phyloP scores from a whole-genome alignment of 2,329 filamentous ascomycete species.

The Talaromyces amestolkiae region DNA sequence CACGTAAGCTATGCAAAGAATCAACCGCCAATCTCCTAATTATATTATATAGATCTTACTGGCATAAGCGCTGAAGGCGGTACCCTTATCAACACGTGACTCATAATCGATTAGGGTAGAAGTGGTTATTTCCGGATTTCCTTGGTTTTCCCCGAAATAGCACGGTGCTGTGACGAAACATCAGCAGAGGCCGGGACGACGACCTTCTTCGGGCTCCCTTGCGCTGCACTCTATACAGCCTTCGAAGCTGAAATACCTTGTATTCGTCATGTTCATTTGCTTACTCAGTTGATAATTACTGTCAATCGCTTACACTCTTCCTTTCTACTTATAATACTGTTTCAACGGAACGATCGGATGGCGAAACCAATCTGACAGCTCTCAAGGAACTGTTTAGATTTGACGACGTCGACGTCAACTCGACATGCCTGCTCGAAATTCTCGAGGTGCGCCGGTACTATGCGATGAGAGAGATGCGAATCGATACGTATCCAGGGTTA shows the following conservation, averaged over 20 bases:
- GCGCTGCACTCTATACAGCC: neutral
- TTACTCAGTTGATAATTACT: neutral
- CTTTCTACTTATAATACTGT: neutral
- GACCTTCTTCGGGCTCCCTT: neutral
- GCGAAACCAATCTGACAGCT: neutral
- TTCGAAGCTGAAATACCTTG: neutral
- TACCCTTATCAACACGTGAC: constrained; percentile 14
- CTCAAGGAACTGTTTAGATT: neutral
- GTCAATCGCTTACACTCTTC: neutral
- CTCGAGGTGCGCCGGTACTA: constrained; percentile 15
- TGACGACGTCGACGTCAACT: neutral
- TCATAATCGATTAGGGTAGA: neutral
- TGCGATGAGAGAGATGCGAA: constrained; percentile 49
- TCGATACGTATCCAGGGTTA: constrained; percentile 60
- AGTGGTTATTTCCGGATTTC: constrained; percentile 4
- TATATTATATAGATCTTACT: neutral
- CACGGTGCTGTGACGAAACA: neutral
- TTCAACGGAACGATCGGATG: constrained; percentile 2
- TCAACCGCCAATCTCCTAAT: neutral
- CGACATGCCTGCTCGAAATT: constrained; percentile 20
- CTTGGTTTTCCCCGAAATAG: constrained; percentile 11
- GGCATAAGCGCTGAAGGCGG: neutral
- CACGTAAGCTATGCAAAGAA: neutral
- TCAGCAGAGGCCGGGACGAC: neutral
- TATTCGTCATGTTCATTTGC: neutral